Evolutionary conservation across 345 rosid genomes (phyloP).

Genomic region (Pistacia vera): DNA sequence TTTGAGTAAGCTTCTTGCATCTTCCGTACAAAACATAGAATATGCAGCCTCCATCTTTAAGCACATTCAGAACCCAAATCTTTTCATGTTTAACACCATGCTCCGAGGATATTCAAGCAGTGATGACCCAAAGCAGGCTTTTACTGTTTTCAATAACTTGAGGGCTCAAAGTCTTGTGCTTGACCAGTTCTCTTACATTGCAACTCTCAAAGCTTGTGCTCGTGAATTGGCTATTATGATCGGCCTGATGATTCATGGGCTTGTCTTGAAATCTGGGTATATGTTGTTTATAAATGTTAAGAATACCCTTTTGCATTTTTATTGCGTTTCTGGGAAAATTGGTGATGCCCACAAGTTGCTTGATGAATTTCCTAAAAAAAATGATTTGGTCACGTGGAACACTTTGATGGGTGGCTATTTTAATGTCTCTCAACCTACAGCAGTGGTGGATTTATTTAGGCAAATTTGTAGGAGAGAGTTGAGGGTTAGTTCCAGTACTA

Average conservation of each 20-base stretch:
- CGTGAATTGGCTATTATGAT: slow-evolving; percentile 24
- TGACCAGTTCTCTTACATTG: slow-evolving; percentile 66
- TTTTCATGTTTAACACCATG: slow-evolving; percentile 66
- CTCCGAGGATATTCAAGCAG: slow-evolving; percentile 56
- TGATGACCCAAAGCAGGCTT: slow-evolving; percentile 47
- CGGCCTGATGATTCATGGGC: slow-evolving; percentile 56
- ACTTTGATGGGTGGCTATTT: slow-evolving; percentile 55
- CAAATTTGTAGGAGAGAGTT: slow-evolving; percentile 33
- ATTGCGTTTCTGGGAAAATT: slow-evolving; percentile 34
- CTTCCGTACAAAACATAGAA: slow-evolving; percentile 39
- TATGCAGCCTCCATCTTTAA: slow-evolving; percentile 65
- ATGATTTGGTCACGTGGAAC: slow-evolving; percentile 60
- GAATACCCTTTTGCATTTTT: slow-evolving; percentile 50
- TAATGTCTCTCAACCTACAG: slow-evolving; percentile 35
- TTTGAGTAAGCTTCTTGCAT: slow-evolving; percentile 66
- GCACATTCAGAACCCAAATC: slow-evolving; percentile 43
- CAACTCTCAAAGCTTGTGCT: slow-evolving; percentile 52
- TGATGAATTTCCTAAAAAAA: slow-evolving; percentile 48
- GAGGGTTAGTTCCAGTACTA: slow-evolving; percentile 35
- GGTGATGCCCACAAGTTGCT: slow-evolving; percentile 55
- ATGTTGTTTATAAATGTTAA: slow-evolving; percentile 42
- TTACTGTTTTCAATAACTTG: slow-evolving; percentile 51
- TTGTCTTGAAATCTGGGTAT: slow-evolving; percentile 53
- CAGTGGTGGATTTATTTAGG: slow-evolving; percentile 38
- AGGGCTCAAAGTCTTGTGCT: slow-evolving; percentile 43